Conservation (phyloP, 148 eudicot genomes). For the Heliosperma pusillum region DNA sequence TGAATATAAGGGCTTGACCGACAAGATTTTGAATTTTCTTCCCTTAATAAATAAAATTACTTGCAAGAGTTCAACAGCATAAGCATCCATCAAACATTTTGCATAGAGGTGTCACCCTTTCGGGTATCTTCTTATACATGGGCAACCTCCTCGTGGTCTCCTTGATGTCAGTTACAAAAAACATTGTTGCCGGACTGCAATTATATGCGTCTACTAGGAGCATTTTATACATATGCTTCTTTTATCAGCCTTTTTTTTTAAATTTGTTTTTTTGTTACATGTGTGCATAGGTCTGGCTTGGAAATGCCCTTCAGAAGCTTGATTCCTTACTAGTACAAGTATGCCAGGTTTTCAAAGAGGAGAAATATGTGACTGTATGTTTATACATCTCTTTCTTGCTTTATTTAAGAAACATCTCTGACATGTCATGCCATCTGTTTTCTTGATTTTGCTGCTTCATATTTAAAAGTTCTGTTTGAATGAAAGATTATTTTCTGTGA, state of each 20-base stretch:
- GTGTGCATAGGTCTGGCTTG: conserved; percentile 80
- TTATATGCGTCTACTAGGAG: not conserved
- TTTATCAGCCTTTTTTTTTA: not conserved
- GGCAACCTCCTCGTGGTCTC: not conserved
- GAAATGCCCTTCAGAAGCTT: conserved; percentile 80
- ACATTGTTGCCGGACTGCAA: not conserved
- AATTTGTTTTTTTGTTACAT: not conserved
- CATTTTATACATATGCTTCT: not conserved
- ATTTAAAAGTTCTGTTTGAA: not conserved
- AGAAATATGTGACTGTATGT: conserved; percentile 71
- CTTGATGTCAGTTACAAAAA: not conserved
- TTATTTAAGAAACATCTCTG: conserved; percentile 5
- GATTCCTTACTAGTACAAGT: conserved; percentile 83
- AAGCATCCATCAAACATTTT: not conserved
- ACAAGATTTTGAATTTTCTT: not conserved
- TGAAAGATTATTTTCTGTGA: not conserved
- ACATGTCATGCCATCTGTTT: conserved; percentile 4
- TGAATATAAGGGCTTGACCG: not conserved
- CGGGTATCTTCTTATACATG: not conserved
- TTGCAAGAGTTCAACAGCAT: not conserved
- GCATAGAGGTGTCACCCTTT: not conserved
- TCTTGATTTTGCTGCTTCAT: conserved; percentile 14
- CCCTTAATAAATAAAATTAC: not conserved
- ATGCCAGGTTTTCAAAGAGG: conserved; percentile 81
- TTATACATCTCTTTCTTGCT: conserved; percentile 9